Evolutionary conservation across 2,329 filamentous ascomycete genomes (phyloP).

Genomic region (Diaporthe nobilis): DNA sequence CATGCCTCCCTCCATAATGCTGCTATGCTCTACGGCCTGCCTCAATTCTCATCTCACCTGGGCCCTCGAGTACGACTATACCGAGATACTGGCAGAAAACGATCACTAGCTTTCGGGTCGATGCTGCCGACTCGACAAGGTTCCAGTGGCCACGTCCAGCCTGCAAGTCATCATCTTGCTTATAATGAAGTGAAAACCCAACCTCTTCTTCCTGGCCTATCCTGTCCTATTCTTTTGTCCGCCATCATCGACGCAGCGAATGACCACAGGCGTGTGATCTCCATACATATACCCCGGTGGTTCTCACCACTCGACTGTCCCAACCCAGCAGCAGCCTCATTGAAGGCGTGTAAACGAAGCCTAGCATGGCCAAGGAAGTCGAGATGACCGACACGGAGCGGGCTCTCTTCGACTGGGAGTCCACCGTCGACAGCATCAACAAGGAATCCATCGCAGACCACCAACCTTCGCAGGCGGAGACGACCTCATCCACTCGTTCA

Average conservation of each 20-base stretch:
- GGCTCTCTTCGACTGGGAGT: conserved; percentile 34
- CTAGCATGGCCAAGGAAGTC: conserved; percentile 20
- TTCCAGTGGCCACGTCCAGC: background rate
- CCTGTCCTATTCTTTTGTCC: background rate
- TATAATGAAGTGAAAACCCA: conserved; percentile 23
- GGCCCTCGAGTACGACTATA: background rate
- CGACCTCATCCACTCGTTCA: conserved; percentile 31
- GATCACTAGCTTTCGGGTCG: conserved; percentile 9
- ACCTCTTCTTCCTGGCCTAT: background rate
- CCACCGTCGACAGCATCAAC: conserved; percentile 17
- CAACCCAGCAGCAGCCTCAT: conserved; percentile 20
- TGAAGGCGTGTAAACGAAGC: conserved; percentile 8
- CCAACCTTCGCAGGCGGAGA: conserved; percentile 31
- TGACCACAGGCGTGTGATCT: conserved; percentile 19
- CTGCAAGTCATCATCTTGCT: conserved; percentile 29
- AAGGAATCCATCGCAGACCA: conserved; percentile 21
- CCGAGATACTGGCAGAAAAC: conserved; percentile 28
- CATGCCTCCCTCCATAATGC: conserved; percentile 6
- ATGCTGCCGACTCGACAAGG: conserved; percentile 22
- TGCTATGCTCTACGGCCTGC: background rate
- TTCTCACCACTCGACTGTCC: conserved; percentile 22
- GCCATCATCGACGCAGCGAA: conserved; percentile 3
- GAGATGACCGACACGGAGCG: conserved; percentile 35
- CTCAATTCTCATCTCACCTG: background rate
- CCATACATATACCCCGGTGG: conserved; percentile 21